Evolutionary conservation across 2,329 filamentous ascomycete genomes (phyloP).

Genomic region (Fonsecaea multimorphosa): DNA sequence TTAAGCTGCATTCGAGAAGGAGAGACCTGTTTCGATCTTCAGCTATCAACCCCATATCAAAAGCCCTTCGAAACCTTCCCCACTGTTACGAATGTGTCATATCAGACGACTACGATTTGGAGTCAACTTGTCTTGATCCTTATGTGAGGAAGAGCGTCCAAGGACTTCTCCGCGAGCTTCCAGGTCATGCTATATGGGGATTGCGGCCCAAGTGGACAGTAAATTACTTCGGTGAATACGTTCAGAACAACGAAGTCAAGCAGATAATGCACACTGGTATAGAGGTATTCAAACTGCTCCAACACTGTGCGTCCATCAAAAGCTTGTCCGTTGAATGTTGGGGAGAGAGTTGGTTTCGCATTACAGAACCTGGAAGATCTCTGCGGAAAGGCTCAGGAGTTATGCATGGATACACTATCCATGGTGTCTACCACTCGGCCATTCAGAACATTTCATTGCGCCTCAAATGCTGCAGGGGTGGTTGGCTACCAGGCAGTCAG

Average conservation of each 20-base stretch:
- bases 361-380: not conserved
- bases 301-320: not conserved
- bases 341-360: not conserved
- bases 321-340: not conserved
- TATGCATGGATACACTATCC: not conserved
- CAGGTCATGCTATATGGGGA: not conserved
- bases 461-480: not conserved
- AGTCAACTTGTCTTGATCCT: not conserved
- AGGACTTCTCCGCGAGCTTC: not conserved
- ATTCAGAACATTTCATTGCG: not conserved
- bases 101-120: not conserved
- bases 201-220: not conserved
- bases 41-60: not conserved
- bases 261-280: not conserved
- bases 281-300: not conserved
- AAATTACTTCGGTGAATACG: not conserved
- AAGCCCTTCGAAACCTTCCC: not conserved
- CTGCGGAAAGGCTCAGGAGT: not conserved
- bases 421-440: not conserved
- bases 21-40: not conserved
- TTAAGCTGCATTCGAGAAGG: not conserved
- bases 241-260: not conserved
- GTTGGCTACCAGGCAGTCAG: not conserved
- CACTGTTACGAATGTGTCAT: not conserved
- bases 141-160: not conserved